A percentile compares a stretch with the other conserved stretches of the same genome.
Conservation (phyloP, 805 yeast genomes). For the Cyberlindnera galapagoensis region DNA sequence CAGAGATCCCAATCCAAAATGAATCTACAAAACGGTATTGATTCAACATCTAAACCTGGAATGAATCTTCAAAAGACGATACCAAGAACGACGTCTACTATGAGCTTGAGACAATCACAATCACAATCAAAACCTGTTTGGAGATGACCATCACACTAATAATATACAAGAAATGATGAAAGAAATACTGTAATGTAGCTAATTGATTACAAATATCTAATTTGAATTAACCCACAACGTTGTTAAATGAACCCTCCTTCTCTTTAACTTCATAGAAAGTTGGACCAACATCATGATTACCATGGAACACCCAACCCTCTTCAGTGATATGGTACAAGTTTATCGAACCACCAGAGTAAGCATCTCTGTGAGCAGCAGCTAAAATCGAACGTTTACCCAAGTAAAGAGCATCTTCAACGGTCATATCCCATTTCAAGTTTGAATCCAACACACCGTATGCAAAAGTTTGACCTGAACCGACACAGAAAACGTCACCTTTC, state of each 20-base stretch:
- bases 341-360: conserved; percentile 94
- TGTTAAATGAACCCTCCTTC: conserved; percentile 82
- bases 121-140: conserved; percentile 13
- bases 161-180: too few relatives aligned
- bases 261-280: conserved; percentile 89
- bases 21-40: too few relatives aligned
- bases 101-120: conserved; percentile 8
- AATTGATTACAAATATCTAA: background rate
- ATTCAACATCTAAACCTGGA: conserved; percentile 1
- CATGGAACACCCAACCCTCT: conserved; percentile 92
- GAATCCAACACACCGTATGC: conserved; percentile 98
- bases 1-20: conserved; percentile 16
- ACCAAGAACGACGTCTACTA: conserved; percentile 7
- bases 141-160: conserved; percentile 9
- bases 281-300: conserved; percentile 88
- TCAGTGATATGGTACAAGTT: conserved; percentile 91
- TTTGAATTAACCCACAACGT: conserved; percentile 37
- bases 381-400: conserved; percentile 92
- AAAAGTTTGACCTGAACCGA: conserved; percentile 98
- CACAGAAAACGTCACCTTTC: conserved; percentile 92
- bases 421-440: conserved; percentile 83
- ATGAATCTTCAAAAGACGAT: conserved; percentile 1
- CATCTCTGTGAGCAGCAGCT: conserved; percentile 98
- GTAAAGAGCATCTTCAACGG: conserved; percentile 89
- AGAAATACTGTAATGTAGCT: too few relatives aligned